phyloP scores from a whole-genome alignment of 176 grass and related monocot genomes.

The Raddia distichophylla region DNA sequence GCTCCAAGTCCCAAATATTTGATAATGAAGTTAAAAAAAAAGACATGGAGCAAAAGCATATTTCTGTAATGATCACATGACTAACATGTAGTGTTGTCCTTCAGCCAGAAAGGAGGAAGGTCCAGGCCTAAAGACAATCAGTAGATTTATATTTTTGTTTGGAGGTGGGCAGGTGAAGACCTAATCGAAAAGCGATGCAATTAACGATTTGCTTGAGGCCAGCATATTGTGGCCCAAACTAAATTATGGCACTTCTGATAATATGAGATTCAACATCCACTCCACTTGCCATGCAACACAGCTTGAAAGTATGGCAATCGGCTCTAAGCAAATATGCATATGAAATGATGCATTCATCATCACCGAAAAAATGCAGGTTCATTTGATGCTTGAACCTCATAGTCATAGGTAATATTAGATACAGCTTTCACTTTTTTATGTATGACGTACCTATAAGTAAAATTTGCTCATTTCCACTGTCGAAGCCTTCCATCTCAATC shows the following conservation, averaged over 20 bases:
- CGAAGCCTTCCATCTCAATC: constrained; percentile 98
- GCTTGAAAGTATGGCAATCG: constrained; percentile 10
- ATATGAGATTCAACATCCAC: constrained; percentile 5
- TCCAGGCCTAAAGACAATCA: background rate
- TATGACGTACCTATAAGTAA: constrained; percentile 82
- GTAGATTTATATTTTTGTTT: background rate
- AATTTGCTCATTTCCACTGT: constrained; percentile 88
- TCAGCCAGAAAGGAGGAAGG: background rate
- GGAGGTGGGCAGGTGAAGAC: background rate
- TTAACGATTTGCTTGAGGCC: too few species aligned
- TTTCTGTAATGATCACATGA: background rate
- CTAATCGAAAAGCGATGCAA: background rate
- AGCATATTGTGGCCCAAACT: background rate
- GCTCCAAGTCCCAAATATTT: background rate
- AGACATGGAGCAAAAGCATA: background rate
- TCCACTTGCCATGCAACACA: constrained; percentile 19
- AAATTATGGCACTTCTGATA: constrained; percentile 6
- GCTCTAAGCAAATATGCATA: background rate
- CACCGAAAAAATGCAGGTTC: constrained; percentile 11
- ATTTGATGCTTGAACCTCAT: constrained; percentile 16
- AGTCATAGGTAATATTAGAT: background rate
- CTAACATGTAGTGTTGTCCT: background rate
- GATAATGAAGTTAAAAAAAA: background rate
- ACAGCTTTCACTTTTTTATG: constrained; percentile 12
- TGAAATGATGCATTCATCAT: background rate